Evolutionary conservation across 1,284 basidiomycete species (phyloP), one percentile per base, ranked within the genome.

Genomic region (Lentinula novae-zelandiae): DNA sequence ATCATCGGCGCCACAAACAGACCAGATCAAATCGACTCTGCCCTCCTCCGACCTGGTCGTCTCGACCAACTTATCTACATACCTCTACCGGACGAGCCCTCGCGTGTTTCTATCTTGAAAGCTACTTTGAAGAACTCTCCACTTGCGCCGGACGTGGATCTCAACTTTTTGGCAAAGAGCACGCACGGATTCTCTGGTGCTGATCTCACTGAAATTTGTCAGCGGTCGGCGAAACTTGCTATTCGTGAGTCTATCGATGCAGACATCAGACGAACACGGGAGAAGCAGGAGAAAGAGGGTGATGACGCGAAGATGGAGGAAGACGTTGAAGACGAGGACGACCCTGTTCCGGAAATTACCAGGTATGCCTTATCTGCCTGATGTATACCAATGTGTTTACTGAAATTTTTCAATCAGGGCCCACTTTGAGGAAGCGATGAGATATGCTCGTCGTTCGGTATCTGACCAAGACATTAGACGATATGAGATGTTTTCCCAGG

Each of bases 141-240:
- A 13, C 77, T 99, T 49, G 83, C 93, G 13, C 78, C 83, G n/a
- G 85, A 89, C 10, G 95, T 99, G 63, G 89, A 98, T 72, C 86
- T 99, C 53, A 59, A 55, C 40, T 99, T 89, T 88, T 82, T 99
- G 58, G 85, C 96, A 63, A 98, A 93, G 86, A 88, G 83, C 75
- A 98, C 96, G 9, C 94, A 98, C 70, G 96, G 97, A 15, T 99
- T 93, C 87, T 98, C 96, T 70, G 97, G 97, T 88, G 97, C 97
- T 62, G 97, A 99, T 85, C 79, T 99, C 67, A 97, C 96, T 12
- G 97, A 99, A 76, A 97, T 99, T 70, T 99, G 96, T 73, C 96
- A 99, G 77, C 89, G 97, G 64, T 92, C 96, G 9, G 96, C 95
- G 64, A 99, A 99, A 81, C 82, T 98, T 54, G 95, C 95, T 1